Percentiles rank a stretch among this genome's conserved stretches.
Evolutionary conservation across 139 green algal species (phyloP).

Genomic region (Penium margaritaceum): DNA sequence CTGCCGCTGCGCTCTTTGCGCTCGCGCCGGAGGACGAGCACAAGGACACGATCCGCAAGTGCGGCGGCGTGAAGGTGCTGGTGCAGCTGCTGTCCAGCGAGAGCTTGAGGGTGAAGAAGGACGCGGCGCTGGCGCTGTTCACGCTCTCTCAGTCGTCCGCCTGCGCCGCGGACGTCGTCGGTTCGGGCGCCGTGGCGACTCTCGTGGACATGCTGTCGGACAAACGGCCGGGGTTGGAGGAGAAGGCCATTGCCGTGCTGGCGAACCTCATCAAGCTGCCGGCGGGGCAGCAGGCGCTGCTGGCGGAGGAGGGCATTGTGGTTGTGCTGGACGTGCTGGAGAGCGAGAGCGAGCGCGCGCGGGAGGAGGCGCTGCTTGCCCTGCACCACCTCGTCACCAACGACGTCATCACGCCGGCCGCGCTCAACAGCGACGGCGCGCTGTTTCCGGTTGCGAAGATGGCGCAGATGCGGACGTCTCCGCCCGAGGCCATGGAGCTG

Average conservation of each 20-base stretch:
- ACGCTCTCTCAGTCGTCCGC: not conserved
- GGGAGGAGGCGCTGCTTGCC: constrained; percentile 1
- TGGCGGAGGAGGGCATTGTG: not conserved
- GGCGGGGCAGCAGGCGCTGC: not conserved
- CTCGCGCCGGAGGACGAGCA: constrained; percentile 4
- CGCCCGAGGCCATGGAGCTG: constrained; percentile 1
- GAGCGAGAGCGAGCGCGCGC: not conserved
- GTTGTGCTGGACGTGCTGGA: constrained; percentile 11
- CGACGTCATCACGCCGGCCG: not conserved
- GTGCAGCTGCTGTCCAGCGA: not conserved
- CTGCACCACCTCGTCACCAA: constrained; percentile 8
- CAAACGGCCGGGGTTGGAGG: not conserved
- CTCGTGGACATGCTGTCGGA: not conserved
- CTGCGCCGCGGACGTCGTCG: not conserved
- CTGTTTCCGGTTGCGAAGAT: constrained; percentile 9
- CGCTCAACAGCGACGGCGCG: not conserved
- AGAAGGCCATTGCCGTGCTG: constrained; percentile 1
- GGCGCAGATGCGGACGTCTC: not conserved
- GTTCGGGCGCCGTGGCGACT: not conserved
- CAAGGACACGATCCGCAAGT: not conserved
- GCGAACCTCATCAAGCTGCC: not conserved
- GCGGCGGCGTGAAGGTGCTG: not conserved
- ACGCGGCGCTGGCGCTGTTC: not conserved
- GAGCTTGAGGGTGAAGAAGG: not conserved
- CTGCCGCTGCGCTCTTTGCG: too few species aligned